phyloP scores from a whole-genome alignment of 2,329 filamentous ascomycete species.

The Aureobasidium namibiae region DNA sequence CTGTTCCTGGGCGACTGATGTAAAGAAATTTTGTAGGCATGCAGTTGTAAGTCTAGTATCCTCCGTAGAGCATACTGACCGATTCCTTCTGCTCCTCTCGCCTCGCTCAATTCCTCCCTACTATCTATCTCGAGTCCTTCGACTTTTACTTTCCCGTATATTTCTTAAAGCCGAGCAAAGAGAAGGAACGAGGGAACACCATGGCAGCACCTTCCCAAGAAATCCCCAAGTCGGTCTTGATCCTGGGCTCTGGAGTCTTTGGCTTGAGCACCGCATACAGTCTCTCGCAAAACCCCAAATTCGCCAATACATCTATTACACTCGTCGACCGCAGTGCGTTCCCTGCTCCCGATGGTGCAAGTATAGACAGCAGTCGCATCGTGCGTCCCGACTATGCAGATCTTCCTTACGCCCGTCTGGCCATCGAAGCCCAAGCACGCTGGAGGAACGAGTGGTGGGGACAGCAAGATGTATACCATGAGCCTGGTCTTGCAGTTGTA shows the following conservation, averaged over 20 bases:
- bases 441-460: slow-evolving; percentile 59
- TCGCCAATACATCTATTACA: slow-evolving; percentile 45
- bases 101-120: background rate
- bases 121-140: background rate
- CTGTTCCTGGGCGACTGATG: background rate
- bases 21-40: background rate
- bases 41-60: background rate
- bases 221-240: slow-evolving; percentile 37
- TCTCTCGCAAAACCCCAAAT: slow-evolving; percentile 53
- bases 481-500: slow-evolving; percentile 60
- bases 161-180: background rate
- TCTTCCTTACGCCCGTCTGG: slow-evolving; percentile 65
- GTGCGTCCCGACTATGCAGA: slow-evolving; percentile 74
- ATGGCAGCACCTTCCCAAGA: slow-evolving; percentile 11
- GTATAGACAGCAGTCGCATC: slow-evolving; percentile 52
- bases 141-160: background rate
- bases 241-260: slow-evolving; percentile 46
- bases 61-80: background rate
- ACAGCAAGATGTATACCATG: slow-evolving; percentile 55
- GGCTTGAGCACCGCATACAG: slow-evolving; percentile 60
- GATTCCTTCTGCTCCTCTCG: too few relatives aligned
- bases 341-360: slow-evolving; percentile 45
- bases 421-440: slow-evolving; percentile 57
- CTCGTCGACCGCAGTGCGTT: slow-evolving; percentile 51
- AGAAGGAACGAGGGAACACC: background rate